Base-by-base conservation (phyloP, 163 green algal species). In the Scenedesmus sp. region DNA sequence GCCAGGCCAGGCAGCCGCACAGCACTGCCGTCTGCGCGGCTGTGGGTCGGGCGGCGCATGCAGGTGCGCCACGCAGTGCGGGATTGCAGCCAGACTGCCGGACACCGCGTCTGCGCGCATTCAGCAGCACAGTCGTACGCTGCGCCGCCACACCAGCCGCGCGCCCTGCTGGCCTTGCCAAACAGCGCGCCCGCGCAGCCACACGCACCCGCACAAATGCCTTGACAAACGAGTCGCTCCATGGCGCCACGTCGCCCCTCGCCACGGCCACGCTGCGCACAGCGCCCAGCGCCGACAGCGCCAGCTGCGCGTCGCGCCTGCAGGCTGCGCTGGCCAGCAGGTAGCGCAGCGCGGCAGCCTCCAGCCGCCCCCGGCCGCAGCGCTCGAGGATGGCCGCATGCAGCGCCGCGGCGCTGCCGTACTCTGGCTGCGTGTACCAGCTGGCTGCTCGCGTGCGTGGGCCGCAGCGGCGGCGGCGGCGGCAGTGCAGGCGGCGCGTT, bases 161-260 rank as follows among this genome's bases (percentile, higher is more conserved):
- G n/a, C n/a, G n/a, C n/a, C n/a, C n/a, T n/a, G n/a, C n/a, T n/a
- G n/a, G n/a, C n/a, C n/a, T n/a, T n/a, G n/a, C n/a, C n/a, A n/a
- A n/a, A n/a, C n/a, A n/a, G n/a, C n/a, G n/a, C n/a, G n/a, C n/a
- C n/a, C n/a, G n/a, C n/a, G n/a, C n/a, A n/a, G n/a, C n/a, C n/a
- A n/a, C n/a, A 16, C 76, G 15, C 56, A 90, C 85, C 85, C 65
- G 72, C 33, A 90, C 72, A 85, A 90, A 90, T 22, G 46, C 6
- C 49, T 90, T 90, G 3, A 73, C 16, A 0, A 90, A 76, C 3
- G 44, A 2, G 33, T 90, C 85, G 4, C 35, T 30, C 85, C 85
- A 90, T 7, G 85, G 85, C 18, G 35, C 46, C 70, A 85, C 61
- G 46, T 53, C 12, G 7, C 85, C 85, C n/a, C 44, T 30, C 6